These are phyloP conservation scores for Colletotrichum karsti DNA, from an alignment of 2,329 filamentous ascomycete species.

Conservation along the genomic window DNA sequence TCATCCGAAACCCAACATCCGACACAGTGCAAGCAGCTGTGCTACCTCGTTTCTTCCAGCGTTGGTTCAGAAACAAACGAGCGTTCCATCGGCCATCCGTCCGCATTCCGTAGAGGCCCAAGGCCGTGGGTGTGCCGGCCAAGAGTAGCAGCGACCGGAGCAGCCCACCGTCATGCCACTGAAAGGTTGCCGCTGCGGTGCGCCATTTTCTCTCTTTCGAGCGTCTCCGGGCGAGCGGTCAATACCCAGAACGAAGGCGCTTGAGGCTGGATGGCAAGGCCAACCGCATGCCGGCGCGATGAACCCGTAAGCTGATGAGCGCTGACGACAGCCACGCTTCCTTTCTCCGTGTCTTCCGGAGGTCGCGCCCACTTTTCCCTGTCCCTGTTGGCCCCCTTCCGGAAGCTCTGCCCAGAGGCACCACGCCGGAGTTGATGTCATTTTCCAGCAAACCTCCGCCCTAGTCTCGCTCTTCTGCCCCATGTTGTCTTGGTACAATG, in stretches of 20 bases:
- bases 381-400: slow-evolving; percentile 17
- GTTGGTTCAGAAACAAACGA: not conserved
- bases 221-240: not conserved
- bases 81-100: not conserved
- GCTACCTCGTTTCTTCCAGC: not conserved
- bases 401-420: slow-evolving; percentile 18
- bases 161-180: not conserved
- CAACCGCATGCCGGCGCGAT: not conserved
- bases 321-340: slow-evolving; percentile 22
- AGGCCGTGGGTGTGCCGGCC: not conserved
- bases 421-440: slow-evolving; percentile 25
- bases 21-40: slow-evolving; percentile 13
- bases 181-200: not conserved
- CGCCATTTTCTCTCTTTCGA: slow-evolving; percentile 12
- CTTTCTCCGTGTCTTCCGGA: slow-evolving; percentile 22
- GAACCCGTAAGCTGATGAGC: slow-evolving; percentile 14
- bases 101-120: not conserved
- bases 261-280: not conserved
- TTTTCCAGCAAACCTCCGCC: slow-evolving; percentile 27
- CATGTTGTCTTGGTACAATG: slow-evolving; percentile 16
- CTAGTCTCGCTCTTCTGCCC: slow-evolving; percentile 12
- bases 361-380: slow-evolving; percentile 16
- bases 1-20: slow-evolving; percentile 25
- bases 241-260: not conserved
- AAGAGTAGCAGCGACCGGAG: not conserved